Evolutionary conservation across 1,284 basidiomycete species (phyloP).

Genomic region (Pholiota adiposa): DNA sequence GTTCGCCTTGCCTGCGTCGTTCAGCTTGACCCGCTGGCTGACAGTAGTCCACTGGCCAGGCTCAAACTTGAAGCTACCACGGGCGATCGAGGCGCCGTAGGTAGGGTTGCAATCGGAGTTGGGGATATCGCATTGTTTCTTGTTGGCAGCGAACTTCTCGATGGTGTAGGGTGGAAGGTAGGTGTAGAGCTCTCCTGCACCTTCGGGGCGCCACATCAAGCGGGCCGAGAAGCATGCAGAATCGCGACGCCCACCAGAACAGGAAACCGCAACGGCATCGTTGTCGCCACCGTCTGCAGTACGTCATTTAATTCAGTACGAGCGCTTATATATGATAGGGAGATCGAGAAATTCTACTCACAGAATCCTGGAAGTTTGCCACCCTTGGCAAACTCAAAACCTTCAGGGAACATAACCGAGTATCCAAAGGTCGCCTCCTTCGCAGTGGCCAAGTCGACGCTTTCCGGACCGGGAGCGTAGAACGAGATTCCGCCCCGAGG

Average conservation of each 20-base stretch:
- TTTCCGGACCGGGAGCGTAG: constrained; percentile 51
- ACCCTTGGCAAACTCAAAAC: constrained; percentile 53
- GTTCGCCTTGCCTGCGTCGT: constrained; percentile 57
- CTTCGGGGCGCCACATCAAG: constrained; percentile 58
- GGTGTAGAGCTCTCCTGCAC: constrained; percentile 61
- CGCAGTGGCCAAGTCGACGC: constrained; percentile 51
- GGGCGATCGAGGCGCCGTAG: constrained; percentile 72
- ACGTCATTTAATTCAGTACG: constrained; percentile 3
- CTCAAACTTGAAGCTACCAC: constrained; percentile 69
- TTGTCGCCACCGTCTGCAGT: constrained; percentile 53
- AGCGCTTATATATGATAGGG: neutral
- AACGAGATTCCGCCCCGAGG: constrained; percentile 65
- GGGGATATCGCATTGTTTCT: constrained; percentile 56
- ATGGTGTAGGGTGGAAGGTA: constrained; percentile 52
- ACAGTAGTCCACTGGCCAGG: constrained; percentile 64
- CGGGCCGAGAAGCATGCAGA: constrained; percentile 55
- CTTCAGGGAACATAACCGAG: constrained; percentile 59
- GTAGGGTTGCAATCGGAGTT: constrained; percentile 60
- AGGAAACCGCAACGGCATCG: constrained; percentile 42
- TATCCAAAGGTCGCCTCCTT: constrained; percentile 62
- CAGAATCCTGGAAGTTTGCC: constrained; percentile 62
- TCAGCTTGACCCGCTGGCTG: constrained; percentile 62
- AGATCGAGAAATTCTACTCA: constrained; percentile 33
- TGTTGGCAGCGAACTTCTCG: constrained; percentile 52
- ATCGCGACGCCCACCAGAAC: constrained; percentile 55